Conservation (phyloP, 2,329 filamentous ascomycete species). For the Dactylonectria estremocensis region DNA sequence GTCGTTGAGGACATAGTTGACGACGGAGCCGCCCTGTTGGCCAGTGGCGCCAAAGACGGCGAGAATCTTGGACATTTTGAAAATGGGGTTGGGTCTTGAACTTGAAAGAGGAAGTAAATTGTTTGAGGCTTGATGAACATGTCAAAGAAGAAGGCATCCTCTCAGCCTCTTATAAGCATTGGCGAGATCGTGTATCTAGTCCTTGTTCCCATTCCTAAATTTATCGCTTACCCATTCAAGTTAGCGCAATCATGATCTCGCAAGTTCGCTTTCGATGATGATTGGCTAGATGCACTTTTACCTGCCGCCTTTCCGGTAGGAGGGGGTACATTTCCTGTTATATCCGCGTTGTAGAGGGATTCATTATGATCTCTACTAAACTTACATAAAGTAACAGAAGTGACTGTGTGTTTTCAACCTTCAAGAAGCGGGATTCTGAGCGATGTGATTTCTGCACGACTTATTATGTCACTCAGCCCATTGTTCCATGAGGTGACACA, state of each 20-base stretch:
- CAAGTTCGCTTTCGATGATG: neutral
- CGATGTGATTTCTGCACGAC: no score
- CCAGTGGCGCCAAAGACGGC: constrained; percentile 68
- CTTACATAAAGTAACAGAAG: no score
- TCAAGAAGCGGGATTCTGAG: no score
- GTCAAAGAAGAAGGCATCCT: neutral
- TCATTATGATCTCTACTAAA: no score
- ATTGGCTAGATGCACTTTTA: neutral
- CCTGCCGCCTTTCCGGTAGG: no score
- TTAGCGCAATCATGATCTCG: neutral
- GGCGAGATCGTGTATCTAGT: no score
- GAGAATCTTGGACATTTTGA: constrained; percentile 53
- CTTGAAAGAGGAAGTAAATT: neutral
- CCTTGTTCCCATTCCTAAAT: neutral
- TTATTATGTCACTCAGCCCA: no score
- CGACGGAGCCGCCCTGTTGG: constrained; percentile 65
- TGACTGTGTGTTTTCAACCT: no score
- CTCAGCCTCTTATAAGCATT: neutral
- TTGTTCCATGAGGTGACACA: no score
- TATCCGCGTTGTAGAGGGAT: no score
- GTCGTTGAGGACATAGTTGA: constrained; percentile 62
- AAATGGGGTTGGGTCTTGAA: neutral
- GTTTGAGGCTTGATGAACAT: neutral
- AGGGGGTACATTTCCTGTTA: no score
- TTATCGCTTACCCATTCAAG: neutral